Conservation (phyloP, 495 filamentous ascomycete genomes). For the Delitschia confertaspora region DNA sequence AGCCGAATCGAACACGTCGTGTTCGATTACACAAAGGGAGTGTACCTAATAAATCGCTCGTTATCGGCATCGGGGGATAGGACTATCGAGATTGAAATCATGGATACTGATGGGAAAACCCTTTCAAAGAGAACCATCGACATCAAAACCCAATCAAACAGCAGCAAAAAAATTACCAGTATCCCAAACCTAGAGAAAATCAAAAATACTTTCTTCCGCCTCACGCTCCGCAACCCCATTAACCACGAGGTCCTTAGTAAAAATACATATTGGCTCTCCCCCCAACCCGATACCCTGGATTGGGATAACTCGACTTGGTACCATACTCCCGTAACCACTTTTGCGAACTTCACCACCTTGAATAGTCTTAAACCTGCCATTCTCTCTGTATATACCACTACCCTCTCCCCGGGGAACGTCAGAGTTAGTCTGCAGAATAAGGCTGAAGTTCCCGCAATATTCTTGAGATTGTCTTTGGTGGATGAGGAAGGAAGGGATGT, state of each 20-base stretch:
- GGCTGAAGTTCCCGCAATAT: conserved; percentile 47
- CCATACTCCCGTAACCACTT: conserved; percentile 47
- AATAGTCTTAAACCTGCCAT: conserved; percentile 36
- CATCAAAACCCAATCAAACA: conserved; percentile 18
- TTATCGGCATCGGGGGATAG: conserved; percentile 38
- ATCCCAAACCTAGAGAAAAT: conserved; percentile 33
- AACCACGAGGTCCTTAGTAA: conserved; percentile 39
- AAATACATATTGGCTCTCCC: conserved; percentile 56
- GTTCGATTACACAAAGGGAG: conserved; percentile 42
- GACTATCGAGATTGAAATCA: conserved; percentile 40
- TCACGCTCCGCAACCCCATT: conserved; percentile 37
- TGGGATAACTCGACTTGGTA: conserved; percentile 53
- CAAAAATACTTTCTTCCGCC: conserved; percentile 43
- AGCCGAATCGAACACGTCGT: conserved; percentile 47
- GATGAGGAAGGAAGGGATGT: conserved; percentile 39
- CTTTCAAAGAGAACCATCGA: conserved; percentile 31
- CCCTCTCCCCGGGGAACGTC: conserved; percentile 3
- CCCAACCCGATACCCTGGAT: conserved; percentile 42
- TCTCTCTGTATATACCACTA: conserved; percentile 31
- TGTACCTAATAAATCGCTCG: conserved; percentile 52
- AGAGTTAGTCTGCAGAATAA: conserved; percentile 45
- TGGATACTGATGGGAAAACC: conserved; percentile 41
- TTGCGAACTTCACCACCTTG: conserved; percentile 45
- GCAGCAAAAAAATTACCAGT: conserved; percentile 28
- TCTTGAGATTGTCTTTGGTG: conserved; percentile 44